Base-by-base conservation (phyloP, 257 asterid genomes). In the Jacaranda copaia region DNA sequence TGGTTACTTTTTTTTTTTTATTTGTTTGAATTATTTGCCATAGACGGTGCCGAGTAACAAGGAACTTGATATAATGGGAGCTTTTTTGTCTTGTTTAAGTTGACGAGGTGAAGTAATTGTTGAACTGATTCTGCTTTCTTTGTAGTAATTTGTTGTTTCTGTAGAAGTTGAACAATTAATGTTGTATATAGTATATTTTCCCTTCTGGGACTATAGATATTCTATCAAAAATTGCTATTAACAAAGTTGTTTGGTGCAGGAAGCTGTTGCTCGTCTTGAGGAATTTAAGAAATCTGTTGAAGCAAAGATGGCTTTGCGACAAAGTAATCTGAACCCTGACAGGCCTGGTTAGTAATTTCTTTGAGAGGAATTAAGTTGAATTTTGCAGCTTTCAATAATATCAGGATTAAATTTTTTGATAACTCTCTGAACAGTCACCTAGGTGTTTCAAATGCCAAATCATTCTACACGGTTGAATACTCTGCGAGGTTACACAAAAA, bases 221-320 rank as follows among this genome's bases (percentile, higher is more conserved):
- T 59, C 56, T 42, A 40, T 72, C 32, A 5, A 4, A 70, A 25
- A 48, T n/a, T 58, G 16, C 5, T 0, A 0, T 46, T 16, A 45
- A 40, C 72, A 32, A 61, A 65, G 46, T 67, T 74, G 62, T 32
- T 55, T 78, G 84, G 70, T 88, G 81, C 95, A 96, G 99, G 98
- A 93, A 87, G 87, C 96, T 76, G 90, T 80, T 75, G 95, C 97
- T 80, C 97, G 99, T 78, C 92, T 81, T 0, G 98, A 93, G 87
- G 99, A 96, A 83, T 85, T 93, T 74, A 93, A 87, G 93, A 96
- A 89, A 85, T 90, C 97, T 3, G 74, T 91, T 64, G 97, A 96
- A 81, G 90, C 95, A 15, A 96, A 93, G 79, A 78, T 87, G 88
- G 82, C 80, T 42, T 88, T 96, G 63, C 93, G 98, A 15, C 91